Evolutionary conservation across 2,329 filamentous ascomycete genomes (phyloP).

Genomic region (Colletotrichum lindemuthianum): DNA sequence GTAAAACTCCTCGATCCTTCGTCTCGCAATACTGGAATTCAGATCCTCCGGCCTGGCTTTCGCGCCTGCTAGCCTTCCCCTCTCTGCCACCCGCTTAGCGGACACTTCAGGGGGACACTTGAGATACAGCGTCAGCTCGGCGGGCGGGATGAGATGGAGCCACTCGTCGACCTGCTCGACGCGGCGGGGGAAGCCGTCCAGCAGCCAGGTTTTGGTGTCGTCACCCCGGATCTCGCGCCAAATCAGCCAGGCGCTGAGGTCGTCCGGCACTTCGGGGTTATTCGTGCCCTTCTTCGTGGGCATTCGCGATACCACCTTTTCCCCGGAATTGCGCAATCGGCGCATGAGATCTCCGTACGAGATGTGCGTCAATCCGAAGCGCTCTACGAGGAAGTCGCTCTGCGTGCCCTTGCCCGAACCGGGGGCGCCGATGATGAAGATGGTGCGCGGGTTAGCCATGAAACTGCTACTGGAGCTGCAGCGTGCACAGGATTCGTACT

Average conservation of each 20-base stretch:
- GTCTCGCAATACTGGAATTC: background rate
- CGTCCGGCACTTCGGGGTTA: slow-evolving; percentile 1
- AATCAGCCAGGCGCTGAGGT: background rate
- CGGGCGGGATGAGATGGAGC: background rate
- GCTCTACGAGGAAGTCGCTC: background rate
- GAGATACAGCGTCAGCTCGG: slow-evolving; percentile 1
- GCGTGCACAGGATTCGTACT: no score
- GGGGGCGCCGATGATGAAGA: slow-evolving; percentile 13
- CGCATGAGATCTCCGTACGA: slow-evolving; percentile 10
- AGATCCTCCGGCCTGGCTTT: slow-evolving; percentile 2
- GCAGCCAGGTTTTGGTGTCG: background rate
- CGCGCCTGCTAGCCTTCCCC: background rate
- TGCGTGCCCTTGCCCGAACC: background rate
- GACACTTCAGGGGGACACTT: background rate
- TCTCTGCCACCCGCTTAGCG: background rate
- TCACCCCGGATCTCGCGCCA: background rate
- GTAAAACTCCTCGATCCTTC: background rate
- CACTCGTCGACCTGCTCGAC: background rate
- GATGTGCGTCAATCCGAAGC: background rate
- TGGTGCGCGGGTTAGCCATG: no score
- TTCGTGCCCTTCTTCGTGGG: background rate
- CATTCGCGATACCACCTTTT: background rate
- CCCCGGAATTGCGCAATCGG: background rate
- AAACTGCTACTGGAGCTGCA: no score
- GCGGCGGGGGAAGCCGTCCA: slow-evolving; percentile 4